A percentile compares a stretch with the other conserved stretches of the same genome.
Evolutionary conservation across 2,329 filamentous ascomycete species (phyloP).

Genomic region (Fonsecaea pedrosoi): DNA sequence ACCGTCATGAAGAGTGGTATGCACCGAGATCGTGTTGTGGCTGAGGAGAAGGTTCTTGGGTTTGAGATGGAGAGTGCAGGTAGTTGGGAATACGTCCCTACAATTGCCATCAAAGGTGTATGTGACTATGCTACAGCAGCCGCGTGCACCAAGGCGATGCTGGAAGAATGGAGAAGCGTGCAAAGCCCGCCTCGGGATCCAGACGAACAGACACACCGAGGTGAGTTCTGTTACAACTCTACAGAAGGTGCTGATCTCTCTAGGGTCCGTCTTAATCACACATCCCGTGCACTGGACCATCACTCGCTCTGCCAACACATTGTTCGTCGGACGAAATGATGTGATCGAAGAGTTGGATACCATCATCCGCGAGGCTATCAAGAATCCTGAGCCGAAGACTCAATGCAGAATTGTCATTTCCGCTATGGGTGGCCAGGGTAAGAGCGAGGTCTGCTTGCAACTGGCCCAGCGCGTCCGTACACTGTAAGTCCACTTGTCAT

Average conservation of each 20-base stretch:
- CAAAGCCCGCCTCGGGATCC: background rate
- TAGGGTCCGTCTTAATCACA: background rate
- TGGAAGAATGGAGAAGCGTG: slow-evolving; percentile 27
- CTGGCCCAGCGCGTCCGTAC: slow-evolving; percentile 39
- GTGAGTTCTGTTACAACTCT: background rate
- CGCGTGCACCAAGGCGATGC: slow-evolving; percentile 35
- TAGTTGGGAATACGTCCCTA: slow-evolving; percentile 35
- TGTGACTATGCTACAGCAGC: slow-evolving; percentile 39
- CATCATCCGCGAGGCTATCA: slow-evolving; percentile 26
- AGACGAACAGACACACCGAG: background rate
- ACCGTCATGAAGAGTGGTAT: slow-evolving; percentile 51
- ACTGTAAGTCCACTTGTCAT: slow-evolving; percentile 33
- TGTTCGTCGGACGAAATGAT: slow-evolving; percentile 40
- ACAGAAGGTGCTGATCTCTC: background rate
- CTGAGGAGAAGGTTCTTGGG: slow-evolving; percentile 35
- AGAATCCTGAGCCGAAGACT: background rate
- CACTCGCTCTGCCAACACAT: slow-evolving; percentile 35
- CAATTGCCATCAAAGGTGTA: slow-evolving; percentile 36
- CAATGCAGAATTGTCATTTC: slow-evolving; percentile 43
- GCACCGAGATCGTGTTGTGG: slow-evolving; percentile 48
- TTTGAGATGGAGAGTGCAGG: slow-evolving; percentile 41
- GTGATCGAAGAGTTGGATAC: slow-evolving; percentile 32
- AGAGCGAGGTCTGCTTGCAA: slow-evolving; percentile 46
- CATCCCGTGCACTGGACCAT: slow-evolving; percentile 37
- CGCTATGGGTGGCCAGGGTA: slow-evolving; percentile 44